Base-by-base conservation (phyloP, 225 moss, liverwort and hornwort genomes). In the Anthoceros angustus region DNA sequence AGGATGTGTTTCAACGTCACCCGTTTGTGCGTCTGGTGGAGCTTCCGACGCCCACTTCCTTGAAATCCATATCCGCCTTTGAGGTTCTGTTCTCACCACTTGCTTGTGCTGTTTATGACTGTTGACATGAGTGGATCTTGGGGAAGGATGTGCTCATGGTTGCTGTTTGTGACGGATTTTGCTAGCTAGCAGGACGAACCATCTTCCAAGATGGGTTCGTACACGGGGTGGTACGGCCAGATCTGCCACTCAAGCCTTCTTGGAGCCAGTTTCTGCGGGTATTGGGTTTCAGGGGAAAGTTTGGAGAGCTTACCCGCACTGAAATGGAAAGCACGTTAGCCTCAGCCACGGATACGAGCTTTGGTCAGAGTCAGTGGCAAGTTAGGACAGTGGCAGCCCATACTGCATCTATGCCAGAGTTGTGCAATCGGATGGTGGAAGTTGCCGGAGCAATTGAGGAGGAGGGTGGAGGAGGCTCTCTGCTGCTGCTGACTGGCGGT, bases 301-400 rank as follows among this genome's bases (percentile, higher is more conserved):
- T 76, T 11, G 66, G 64, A 55, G 63, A 20, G 3, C 62, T 66
- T 2, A 62, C 12, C 41, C 43, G 73, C 49, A 68, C 67, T 64
- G 63, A 40, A 42, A 21, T 66, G 16, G 69, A 77, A 42, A 49
- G 46, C 21, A 25, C 9, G 20, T 24, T 63, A 45, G 43, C 25
- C 41, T n/a, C 24, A 24, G 42, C 39, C 60, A 23, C 46, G 65
- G 49, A 61, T 1, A 32, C 32, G 4, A 1, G 70, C 18, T 69
- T 65, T 68, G 77, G 67, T 49, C 72, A 73, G 11, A 74, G 77
- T 41, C 86, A 84, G 65, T 89, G 82, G 87, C 86, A 87, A 82
- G 89, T 93, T 66, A 82, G 68, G 71, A 93, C 87, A 67, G 77
- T 93, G 42, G 93, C 87, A 69, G 89, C 93, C 48, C 93, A 93